Conservation (phyloP, 176 grass and related monocot genomes). For the Triticum monococcum region DNA sequence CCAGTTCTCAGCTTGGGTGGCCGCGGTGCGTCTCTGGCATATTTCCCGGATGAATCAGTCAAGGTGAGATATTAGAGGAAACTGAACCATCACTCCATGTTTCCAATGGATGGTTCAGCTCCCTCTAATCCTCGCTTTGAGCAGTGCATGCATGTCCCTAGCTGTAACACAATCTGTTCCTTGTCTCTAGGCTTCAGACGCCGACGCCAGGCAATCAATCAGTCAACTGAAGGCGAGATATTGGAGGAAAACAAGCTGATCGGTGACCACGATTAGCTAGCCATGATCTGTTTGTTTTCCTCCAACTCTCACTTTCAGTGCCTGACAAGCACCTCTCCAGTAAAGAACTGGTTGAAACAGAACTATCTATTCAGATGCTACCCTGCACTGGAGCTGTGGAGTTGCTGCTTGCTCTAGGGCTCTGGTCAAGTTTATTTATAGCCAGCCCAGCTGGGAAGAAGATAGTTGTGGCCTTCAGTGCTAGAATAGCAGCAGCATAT, state of each 20-base stretch:
- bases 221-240: slow-evolving; percentile 38
- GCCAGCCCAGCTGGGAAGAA: not conserved
- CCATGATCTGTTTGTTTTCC: not conserved
- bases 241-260: slow-evolving; percentile 53
- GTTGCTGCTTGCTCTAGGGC: not conserved
- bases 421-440: slow-evolving; percentile 9
- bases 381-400: slow-evolving; percentile 9
- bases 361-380: not conserved
- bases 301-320: slow-evolving; percentile 50
- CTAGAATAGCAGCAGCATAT: not conserved
- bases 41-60: not conserved
- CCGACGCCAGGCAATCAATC: slow-evolving; percentile 17
- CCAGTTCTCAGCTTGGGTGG: slow-evolving; percentile 32
- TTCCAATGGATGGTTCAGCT: slow-evolving; percentile 24
- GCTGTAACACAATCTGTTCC: not conserved
- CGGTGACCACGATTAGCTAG: not conserved
- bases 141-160: not conserved
- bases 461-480: not conserved
- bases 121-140: slow-evolving; percentile 45
- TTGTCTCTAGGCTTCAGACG: not conserved
- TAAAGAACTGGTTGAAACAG: not conserved
- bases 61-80: slow-evolving; percentile 67
- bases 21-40: not conserved
- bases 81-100: slow-evolving; percentile 30
- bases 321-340: not conserved